Base-by-base conservation (phyloP, 768 basidiomycete genomes). In the Mrakia gelida region DNA sequence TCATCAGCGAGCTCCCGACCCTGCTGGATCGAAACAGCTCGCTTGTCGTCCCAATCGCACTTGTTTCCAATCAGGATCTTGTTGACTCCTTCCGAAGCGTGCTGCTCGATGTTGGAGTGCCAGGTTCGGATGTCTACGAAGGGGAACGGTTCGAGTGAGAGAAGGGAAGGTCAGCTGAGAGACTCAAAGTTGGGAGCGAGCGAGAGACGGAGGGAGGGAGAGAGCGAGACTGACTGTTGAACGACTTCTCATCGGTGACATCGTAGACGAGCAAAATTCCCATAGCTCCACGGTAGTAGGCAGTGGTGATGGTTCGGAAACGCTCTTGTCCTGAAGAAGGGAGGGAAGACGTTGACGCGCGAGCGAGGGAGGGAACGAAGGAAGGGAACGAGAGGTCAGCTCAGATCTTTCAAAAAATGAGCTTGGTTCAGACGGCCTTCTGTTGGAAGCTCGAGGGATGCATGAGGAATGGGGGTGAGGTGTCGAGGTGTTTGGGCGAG, bases 21-120 rank as follows among this genome's bases (percentile, higher is more conserved):
- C 86, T 95, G 93, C 82, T 94, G 92, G 84, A 92, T 91, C 7
- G 93, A 91, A 76, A 99, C 93, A 21, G 91, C 92, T 80, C 92
- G 90, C 87, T 97, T 98, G 85, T 98, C 96, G 76, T 91, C 90
- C 94, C 95, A 97, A 85, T 99, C 97, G 63, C 92, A 98, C 86
- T 99, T 99, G 88, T 99, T 99, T 56, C 97, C 97, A 81, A 98
- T 93, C 73, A 98, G 90, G 79, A 99, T 93, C 90, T 98, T 98
- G 90, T 98, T 98, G 80, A 98, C 97, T 54, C 94, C 95, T 81
- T 98, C 94, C 1, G 96, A 97, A 54, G 97, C 97, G 84, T 98
- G 95, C 84, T 98, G 96, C 85, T 98, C 97, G 81, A 98, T 95
- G 84, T 98, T 98, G 52, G 91, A 86, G 85, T 98, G 93, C 97